Evolutionary conservation across 1,139 yeast genomes (phyloP), one percentile per base, ranked within the genome.

Genomic region (Hemisphaericaspora lyxosophila): DNA sequence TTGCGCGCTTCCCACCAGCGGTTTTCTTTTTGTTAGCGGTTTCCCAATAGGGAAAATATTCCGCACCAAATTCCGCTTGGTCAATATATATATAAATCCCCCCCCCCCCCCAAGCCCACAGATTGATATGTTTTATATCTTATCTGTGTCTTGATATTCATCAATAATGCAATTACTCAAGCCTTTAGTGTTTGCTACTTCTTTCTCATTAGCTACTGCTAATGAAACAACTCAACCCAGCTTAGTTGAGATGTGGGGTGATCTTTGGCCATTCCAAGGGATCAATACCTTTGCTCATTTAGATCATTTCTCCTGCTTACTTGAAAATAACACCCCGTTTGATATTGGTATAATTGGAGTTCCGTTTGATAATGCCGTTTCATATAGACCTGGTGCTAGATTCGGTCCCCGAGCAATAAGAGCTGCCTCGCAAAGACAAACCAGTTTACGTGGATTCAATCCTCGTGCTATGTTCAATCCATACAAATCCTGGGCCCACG

Each of bases 371-470:
- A 83, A 90, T 4, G 89, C 88, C 0, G 79, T 79, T 0, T 76
- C 87, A 2, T 84, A 80, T 55, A 67, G 90, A 43, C 76, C 87
- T 0, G 90, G 92, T 14, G 89, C 94, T 5, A 64, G 94, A 41
- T 85, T 85, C 58, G 94, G 94, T 1, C 94, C 94, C 3, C 65
- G 85, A 36, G 86, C 88, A 3, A 80, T 85, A 36, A 66, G 94
- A 42, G 67, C 75, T 4, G 89, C 88, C 2, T 82, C 89, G 1
- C 87, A 81, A 60, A 71, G 94, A 52, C 92, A 84, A 55, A 76
- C 76, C 5, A 59, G 80, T 1, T 59, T 78, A 38, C 66, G 90
- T 43, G 89, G 88, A 1, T 85, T 76, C 62, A 85, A 84, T 52
- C 75, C 75, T 44, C 63, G 89, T 32, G 88, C 89, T 3, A 64